Percentiles rank a stretch among this genome's conserved stretches.
Conservation (phyloP, 768 basidiomycete genomes). For the Mycena haematopus region DNA sequence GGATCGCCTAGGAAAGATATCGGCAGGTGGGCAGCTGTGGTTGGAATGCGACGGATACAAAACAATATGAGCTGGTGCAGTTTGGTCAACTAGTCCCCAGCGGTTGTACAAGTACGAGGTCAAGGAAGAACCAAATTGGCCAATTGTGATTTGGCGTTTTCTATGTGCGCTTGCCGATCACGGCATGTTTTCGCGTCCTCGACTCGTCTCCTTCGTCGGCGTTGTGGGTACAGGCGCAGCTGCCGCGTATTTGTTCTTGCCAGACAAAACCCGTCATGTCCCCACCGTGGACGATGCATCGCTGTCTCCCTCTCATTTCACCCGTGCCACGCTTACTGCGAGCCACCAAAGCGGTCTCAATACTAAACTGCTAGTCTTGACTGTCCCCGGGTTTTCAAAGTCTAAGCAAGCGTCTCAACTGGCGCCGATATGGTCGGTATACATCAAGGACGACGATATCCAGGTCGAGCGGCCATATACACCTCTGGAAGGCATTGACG, state of each 20-base stretch:
- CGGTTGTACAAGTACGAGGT: conserved; percentile 8
- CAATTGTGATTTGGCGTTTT: conserved; percentile 13
- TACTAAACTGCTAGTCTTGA: conserved; percentile 70
- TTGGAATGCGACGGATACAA: background rate
- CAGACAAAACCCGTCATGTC: conserved; percentile 52
- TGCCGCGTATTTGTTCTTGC: conserved; percentile 58
- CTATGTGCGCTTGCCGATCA: conserved; percentile 9
- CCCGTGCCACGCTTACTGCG: conserved; percentile 62
- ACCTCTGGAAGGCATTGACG: conserved; percentile 74
- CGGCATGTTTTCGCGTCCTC: conserved; percentile 12
- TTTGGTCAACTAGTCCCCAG: no score
- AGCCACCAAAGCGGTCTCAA: conserved; percentile 59
- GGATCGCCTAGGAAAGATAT: conserved; percentile 9
- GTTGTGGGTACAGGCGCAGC: conserved; percentile 50
- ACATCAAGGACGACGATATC: conserved; percentile 86
- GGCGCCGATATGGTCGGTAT: conserved; percentile 74
- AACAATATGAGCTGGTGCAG: conserved; percentile 5
- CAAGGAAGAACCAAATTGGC: conserved; percentile 9
- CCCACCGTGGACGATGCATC: conserved; percentile 46
- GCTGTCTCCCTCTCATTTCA: conserved; percentile 62
- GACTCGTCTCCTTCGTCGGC: conserved; percentile 31
- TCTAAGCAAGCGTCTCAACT: conserved; percentile 33
- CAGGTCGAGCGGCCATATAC: conserved; percentile 90
- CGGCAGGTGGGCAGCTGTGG: background rate
- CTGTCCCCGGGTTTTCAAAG: conserved; percentile 52